Conservation (phyloP, 2,329 filamentous ascomycete species). For the Sordariomycetes sp. region DNA sequence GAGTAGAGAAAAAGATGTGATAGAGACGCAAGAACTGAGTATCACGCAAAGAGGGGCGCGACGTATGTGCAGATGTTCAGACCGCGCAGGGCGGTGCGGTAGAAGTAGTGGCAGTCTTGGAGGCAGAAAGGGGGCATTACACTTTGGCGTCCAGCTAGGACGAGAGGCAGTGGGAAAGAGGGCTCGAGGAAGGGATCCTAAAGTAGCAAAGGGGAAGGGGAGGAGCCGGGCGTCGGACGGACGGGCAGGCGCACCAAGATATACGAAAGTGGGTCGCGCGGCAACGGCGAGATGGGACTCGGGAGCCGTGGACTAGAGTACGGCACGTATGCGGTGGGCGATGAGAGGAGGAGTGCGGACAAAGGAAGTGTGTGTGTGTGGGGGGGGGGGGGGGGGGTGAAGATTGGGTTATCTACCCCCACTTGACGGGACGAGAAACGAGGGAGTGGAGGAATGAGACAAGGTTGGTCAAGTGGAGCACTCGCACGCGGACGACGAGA, state of each 20-base stretch:
- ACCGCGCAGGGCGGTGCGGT: constrained; percentile 76
- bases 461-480: constrained; percentile 3
- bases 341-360: background rate
- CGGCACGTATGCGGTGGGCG: background rate
- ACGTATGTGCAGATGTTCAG: constrained; percentile 70
- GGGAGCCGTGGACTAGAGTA: background rate
- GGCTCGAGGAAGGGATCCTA: background rate
- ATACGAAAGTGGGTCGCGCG: constrained; percentile 4
- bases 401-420: background rate
- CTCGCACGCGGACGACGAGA: background rate
- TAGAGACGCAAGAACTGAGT: background rate
- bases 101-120: constrained; percentile 88
- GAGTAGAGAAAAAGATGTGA: background rate
- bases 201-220: background rate
- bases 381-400: background rate
- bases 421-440: background rate
- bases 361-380: no score
- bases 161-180: background rate
- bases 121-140: constrained; percentile 72
- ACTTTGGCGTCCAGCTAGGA: constrained; percentile 15
- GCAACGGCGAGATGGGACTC: background rate
- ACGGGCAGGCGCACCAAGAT: constrained; percentile 3
- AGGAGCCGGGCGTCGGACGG: background rate
- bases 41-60: constrained; percentile 60
- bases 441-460: constrained; percentile 1